phyloP scores from a whole-genome alignment of 2,329 filamentous ascomycete species.

The Botrytis tulipae region DNA sequence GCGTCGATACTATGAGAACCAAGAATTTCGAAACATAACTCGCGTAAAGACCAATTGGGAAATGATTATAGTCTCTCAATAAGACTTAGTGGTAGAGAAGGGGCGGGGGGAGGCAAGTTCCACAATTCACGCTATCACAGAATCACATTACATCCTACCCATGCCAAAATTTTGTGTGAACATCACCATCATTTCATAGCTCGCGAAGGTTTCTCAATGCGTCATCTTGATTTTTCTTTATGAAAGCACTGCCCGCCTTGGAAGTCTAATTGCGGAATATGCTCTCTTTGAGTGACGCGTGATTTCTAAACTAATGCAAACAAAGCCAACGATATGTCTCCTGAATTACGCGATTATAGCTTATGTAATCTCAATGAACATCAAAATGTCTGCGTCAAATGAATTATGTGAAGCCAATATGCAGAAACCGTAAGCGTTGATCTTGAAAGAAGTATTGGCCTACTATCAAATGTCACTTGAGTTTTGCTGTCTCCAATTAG shows the following conservation, averaged over 20 bases:
- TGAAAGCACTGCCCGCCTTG: fast-evolving
- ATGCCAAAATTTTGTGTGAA: not conserved
- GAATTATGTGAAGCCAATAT: not conserved
- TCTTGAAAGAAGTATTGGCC: not conserved
- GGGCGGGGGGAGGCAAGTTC: not conserved
- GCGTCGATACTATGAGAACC: not conserved
- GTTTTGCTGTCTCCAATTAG: no score
- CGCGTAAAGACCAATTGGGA: not conserved
- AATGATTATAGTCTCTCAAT: not conserved
- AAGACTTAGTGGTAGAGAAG: not conserved
- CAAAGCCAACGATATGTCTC: not conserved
- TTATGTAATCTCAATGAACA: not conserved
- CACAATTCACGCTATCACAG: not conserved
- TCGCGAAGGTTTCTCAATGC: not conserved
- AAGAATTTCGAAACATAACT: not conserved
- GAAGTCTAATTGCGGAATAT: fast-evolving
- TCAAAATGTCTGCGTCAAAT: not conserved
- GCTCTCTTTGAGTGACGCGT: not conserved
- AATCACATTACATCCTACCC: not conserved
- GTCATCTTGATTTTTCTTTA: not conserved
- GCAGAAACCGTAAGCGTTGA: not conserved
- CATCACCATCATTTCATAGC: not conserved
- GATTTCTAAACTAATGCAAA: not conserved
- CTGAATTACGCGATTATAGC: not conserved
- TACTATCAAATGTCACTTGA: no score